Evolutionary conservation across 2,329 filamentous ascomycete species (phyloP).

Genomic region (Decorospora gaudefroyi): DNA sequence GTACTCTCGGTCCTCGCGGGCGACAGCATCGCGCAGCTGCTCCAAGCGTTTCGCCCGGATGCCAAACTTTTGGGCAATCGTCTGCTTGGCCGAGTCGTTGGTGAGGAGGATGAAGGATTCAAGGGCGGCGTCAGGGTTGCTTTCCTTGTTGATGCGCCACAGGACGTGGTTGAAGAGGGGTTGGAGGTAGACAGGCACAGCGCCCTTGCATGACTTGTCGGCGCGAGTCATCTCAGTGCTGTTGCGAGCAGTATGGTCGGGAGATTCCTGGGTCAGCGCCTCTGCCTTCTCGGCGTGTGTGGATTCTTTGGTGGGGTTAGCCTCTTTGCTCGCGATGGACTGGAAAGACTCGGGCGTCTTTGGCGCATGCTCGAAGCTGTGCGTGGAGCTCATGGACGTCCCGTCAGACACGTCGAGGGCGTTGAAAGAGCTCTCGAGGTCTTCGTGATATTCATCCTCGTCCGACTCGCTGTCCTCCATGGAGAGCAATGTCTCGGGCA

Average conservation of each 20-base stretch:
- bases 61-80: conserved; percentile 55
- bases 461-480: conserved; percentile 52
- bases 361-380: conserved; percentile 46
- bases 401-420: conserved; percentile 45
- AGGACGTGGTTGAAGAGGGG: conserved; percentile 58
- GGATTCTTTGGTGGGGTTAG: conserved; percentile 26
- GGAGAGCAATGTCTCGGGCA: conserved; percentile 56
- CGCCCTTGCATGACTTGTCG: conserved; percentile 35
- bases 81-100: conserved; percentile 54
- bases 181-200: conserved; percentile 49
- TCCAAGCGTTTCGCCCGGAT: conserved; percentile 56
- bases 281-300: conserved; percentile 29
- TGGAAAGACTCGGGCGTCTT: conserved; percentile 49
- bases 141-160: conserved; percentile 57
- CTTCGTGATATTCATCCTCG: conserved; percentile 44
- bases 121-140: conserved; percentile 53
- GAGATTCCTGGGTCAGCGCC: conserved; percentile 21
- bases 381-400: conserved; percentile 52
- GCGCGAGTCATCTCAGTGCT: conserved; percentile 29
- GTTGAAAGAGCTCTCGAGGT: conserved; percentile 47
- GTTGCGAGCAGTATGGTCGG: conserved; percentile 39
- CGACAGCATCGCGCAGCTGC: conserved; percentile 55
- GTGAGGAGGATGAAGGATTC: conserved; percentile 59
- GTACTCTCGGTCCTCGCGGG: conserved; percentile 55
- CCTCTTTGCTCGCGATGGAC: conserved; percentile 43